Base-by-base conservation (phyloP, 228 moss, liverwort and hornwort genomes). In the Sphagnum fallax region DNA sequence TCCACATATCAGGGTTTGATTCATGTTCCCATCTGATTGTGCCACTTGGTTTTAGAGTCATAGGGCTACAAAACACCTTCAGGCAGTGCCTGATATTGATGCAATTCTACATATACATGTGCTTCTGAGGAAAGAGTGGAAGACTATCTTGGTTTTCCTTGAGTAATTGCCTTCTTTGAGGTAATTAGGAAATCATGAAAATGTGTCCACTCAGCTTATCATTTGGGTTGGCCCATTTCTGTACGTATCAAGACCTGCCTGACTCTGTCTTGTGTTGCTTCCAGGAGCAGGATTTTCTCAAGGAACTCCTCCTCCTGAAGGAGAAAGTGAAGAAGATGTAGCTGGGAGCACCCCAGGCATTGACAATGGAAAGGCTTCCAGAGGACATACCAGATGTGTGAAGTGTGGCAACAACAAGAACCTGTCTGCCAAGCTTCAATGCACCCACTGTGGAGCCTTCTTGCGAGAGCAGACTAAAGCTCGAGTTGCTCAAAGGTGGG, bases 251-350 rank as follows among this genome's bases (percentile, higher is more conserved):
- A 32, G 32, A 32, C 32, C 32, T 32, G 32, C 32, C 32, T 32
- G 2, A 32, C 32, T 32, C 32, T 32, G 32, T 32, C 32, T 3
- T 32, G 32, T 32, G 32, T 32, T 32, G 32, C 32, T 32, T 32
- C 32, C 60, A 79, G 78, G 71, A 18, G 64, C 71, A 71, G 74
- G 64, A 51, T 64, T 71, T 52, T 74, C 74, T 60, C 67, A 74
- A 53, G 74, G 58, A 51, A 67, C 12, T 16, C 64, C 60, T 64
- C 73, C 52, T 18, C 63, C 50, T 12, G 50, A 68, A 49, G 74
- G 63, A 47, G 70, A 67, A 59, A 70, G 67, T 63, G 70, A 70
- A 55, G 68, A 71, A 63, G 74, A 64, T 14, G 70, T 62, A 66
- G 67, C 67, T 58, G 70, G 71, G 7, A 66, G 51, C 63, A 67